Evolutionary conservation across 1,139 yeast genomes (phyloP).

Genomic region (Taphrina wiesneri): DNA sequence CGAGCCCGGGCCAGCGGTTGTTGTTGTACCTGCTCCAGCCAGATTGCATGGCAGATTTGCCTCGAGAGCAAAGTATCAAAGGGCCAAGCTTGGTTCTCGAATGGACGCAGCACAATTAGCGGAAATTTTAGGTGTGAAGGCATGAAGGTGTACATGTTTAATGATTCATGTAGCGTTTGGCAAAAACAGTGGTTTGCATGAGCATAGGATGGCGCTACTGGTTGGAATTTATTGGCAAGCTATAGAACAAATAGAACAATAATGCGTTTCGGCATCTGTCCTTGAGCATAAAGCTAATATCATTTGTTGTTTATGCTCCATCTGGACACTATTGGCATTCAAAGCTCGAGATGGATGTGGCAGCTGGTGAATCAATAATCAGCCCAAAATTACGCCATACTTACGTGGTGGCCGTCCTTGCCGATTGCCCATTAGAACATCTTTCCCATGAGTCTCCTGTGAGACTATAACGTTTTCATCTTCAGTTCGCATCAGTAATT

Average conservation of each 20-base stretch:
- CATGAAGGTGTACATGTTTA: neutral
- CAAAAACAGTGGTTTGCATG: neutral
- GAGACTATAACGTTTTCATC: too few species aligned
- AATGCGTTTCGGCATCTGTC: neutral
- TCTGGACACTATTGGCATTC: too few species aligned
- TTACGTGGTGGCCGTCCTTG: neutral
- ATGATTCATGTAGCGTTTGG: neutral
- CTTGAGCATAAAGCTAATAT: too few species aligned
- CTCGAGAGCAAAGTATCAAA: slow-evolving; percentile 34
- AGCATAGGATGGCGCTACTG: too few species aligned
- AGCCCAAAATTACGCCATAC: neutral
- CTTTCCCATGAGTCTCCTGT: too few species aligned
- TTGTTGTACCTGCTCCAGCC: slow-evolving; percentile 7
- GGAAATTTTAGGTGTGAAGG: slow-evolving; percentile 33
- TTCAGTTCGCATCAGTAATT: too few species aligned
- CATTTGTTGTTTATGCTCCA: too few species aligned
- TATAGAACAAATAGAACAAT: neutral
- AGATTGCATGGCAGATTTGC: slow-evolving; percentile 28
- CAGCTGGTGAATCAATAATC: too few species aligned
- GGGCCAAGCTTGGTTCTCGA: slow-evolving; percentile 27
- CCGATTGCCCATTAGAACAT: neutral
- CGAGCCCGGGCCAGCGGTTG: neutral
- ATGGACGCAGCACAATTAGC: slow-evolving; percentile 29
- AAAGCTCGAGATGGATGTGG: too few species aligned
- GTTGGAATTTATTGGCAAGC: too few species aligned